phyloP scores from a whole-genome alignment of 495 filamentous ascomycete species.

The Chlorociboria aeruginascens region DNA sequence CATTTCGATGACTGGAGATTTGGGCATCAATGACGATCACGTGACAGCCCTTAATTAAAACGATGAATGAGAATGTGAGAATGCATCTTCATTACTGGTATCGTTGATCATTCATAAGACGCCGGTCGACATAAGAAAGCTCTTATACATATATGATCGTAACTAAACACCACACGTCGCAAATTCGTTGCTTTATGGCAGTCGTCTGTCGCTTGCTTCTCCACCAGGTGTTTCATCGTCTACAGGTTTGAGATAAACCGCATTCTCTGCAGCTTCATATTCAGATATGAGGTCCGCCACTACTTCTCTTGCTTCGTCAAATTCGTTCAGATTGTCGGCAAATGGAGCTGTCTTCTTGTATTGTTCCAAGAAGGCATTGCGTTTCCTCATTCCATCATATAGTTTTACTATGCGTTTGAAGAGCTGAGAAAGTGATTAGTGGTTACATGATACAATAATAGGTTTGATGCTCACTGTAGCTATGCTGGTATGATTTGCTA shows the following conservation, averaged over 20 bases:
- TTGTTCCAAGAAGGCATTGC: slow-evolving; percentile 88
- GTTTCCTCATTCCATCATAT: slow-evolving; percentile 86
- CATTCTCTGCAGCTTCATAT: slow-evolving; percentile 89
- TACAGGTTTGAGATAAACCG: slow-evolving; percentile 54
- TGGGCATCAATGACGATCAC: neutral
- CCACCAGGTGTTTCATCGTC: slow-evolving; percentile 10
- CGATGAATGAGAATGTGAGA: no score
- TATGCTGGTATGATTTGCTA: slow-evolving; percentile 96
- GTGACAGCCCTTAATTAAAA: neutral
- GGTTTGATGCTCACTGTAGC: slow-evolving; percentile 48
- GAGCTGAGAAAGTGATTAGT: slow-evolving; percentile 32
- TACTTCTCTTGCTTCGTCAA: slow-evolving; percentile 85
- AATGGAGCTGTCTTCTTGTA: slow-evolving; percentile 95
- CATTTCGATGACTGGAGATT: slow-evolving; percentile 2
- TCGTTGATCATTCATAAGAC: slow-evolving; percentile 16
- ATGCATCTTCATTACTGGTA: slow-evolving; percentile 8
- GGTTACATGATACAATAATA: neutral
- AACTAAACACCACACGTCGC: neutral
- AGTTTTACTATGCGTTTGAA: slow-evolving; percentile 87
- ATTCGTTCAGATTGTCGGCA: slow-evolving; percentile 79
- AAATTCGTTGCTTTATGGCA: slow-evolving; percentile 4
- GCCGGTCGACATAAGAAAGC: neutral
- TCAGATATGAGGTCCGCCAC: slow-evolving; percentile 80
- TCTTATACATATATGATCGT: slow-evolving; percentile 1
- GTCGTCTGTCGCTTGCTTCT: slow-evolving; percentile 15